Evolutionary conservation across 306 rosid species (phyloP).

Genomic region (Cucurbita argyrosperma): DNA sequence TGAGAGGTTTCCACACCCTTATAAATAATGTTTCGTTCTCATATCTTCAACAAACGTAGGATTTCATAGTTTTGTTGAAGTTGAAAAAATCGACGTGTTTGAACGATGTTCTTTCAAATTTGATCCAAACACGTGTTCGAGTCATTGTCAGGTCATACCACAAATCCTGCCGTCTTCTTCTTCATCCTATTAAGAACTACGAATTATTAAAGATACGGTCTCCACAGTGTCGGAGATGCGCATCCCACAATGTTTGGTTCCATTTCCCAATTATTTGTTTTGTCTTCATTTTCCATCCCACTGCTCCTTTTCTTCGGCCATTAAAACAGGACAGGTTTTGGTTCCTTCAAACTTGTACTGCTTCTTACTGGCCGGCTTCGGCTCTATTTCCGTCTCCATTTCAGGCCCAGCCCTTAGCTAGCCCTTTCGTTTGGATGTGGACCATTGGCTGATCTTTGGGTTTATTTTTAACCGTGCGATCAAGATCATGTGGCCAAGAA

Average conservation of each 20-base stretch:
- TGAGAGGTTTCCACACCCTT: too few relatives aligned
- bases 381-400: neutral
- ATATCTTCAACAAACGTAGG: too few relatives aligned
- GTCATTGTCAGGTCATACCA: too few relatives aligned
- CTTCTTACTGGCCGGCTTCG: too few relatives aligned
- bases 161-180: too few relatives aligned
- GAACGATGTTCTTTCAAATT: too few relatives aligned
- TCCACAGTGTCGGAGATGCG: neutral
- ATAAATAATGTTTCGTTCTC: too few relatives aligned
- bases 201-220: neutral
- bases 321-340: neutral
- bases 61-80: too few relatives aligned
- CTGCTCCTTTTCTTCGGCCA: neutral
- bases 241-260: neutral
- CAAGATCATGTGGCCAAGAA: neutral
- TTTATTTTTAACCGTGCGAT: neutral
- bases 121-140: too few relatives aligned
- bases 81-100: too few relatives aligned
- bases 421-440: neutral
- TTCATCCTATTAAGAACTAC: neutral
- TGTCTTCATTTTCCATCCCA: neutral
- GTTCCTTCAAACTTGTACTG: neutral
- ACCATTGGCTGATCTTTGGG: neutral
- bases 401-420: neutral
- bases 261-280: neutral